Percentiles rank a stretch among this genome's conserved stretches.
Evolutionary conservation across 169 alveolate species (phyloP).

Genomic region (Babesia divergens): DNA sequence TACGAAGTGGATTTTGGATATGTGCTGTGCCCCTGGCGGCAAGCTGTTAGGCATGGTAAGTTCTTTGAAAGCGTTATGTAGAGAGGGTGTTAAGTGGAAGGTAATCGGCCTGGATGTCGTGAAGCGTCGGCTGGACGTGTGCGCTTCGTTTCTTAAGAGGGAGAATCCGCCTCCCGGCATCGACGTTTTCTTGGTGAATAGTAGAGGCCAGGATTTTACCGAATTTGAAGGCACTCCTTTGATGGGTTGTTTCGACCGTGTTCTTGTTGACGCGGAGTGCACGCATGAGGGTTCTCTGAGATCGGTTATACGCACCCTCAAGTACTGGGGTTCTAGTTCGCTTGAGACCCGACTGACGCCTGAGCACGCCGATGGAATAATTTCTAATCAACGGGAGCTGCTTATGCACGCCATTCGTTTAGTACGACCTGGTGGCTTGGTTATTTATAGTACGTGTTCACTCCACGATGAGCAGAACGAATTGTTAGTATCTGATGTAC

Average conservation of each 20-base stretch:
- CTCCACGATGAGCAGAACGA: conserved; percentile 95
- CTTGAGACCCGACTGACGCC: conserved; percentile 44
- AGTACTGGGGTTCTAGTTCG: conserved; percentile 75
- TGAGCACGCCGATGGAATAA: conserved; percentile 77
- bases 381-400: conserved; percentile 91
- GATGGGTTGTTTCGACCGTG: conserved; percentile 87
- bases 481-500: conserved; percentile 91
- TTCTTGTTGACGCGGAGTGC: conserved; percentile 94
- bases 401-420: conserved; percentile 92
- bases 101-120: conserved; percentile 90
- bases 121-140: conserved; percentile 86
- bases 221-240: conserved; percentile 41
- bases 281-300: conserved; percentile 95
- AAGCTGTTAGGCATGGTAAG: conserved; percentile 89
- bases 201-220: conserved; percentile 39
- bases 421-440: conserved; percentile 92
- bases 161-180: conserved; percentile 79
- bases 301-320: conserved; percentile 79
- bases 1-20: conserved; percentile 81
- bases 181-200: conserved; percentile 12
- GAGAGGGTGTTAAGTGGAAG: conserved; percentile 75
- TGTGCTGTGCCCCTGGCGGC: conserved; percentile 99
- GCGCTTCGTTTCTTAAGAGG: conserved; percentile 80
- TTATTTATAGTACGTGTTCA: conserved; percentile 96
- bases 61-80: conserved; percentile 70